Evolutionary conservation across 2,329 filamentous ascomycete species (phyloP).

Genomic region (Diaporthe destruens): DNA sequence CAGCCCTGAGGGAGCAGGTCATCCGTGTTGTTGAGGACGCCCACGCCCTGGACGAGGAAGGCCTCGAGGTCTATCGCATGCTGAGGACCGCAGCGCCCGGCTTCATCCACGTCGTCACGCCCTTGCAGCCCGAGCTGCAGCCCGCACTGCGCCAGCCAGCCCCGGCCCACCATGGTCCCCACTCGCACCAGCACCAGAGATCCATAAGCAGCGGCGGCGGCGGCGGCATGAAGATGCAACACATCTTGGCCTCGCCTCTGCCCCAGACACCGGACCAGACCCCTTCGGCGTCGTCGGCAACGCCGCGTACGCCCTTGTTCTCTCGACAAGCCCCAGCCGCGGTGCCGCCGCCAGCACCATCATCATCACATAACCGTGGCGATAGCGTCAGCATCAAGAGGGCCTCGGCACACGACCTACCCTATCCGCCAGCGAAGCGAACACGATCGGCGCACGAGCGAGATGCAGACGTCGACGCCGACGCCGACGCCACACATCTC

Average conservation of each 20-base stretch:
- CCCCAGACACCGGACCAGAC: conserved; percentile 38
- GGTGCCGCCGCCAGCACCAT: conserved; percentile 5
- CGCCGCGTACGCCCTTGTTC: conserved; percentile 38
- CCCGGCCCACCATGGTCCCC: not conserved
- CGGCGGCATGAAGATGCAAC: conserved; percentile 36
- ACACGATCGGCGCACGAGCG: conserved; percentile 19
- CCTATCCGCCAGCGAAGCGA: conserved; percentile 35
- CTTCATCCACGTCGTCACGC: conserved; percentile 37
- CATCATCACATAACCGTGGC: conserved; percentile 13
- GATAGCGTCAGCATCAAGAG: conserved; percentile 30
- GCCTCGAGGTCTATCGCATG: conserved; percentile 40
- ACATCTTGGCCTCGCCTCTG: conserved; percentile 34
- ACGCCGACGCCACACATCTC: not conserved
- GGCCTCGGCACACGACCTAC: conserved; percentile 32
- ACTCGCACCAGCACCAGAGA: conserved; percentile 27
- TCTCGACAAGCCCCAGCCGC: conserved; percentile 1
- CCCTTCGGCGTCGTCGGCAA: conserved; percentile 31
- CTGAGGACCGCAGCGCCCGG: conserved; percentile 37
- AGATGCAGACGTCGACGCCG: not conserved
- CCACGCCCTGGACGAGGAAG: conserved; percentile 39
- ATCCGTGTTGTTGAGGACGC: conserved; percentile 37
- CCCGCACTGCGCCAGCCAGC: not conserved
- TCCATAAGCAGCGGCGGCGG: conserved; percentile 31
- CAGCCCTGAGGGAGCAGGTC: conserved; percentile 25
- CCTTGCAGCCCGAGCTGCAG: conserved; percentile 39